Evolutionary conservation across 495 filamentous ascomycete genomes (phyloP), one percentile per base, ranked within the genome.

Genomic region (Cercophora newfieldiana): DNA sequence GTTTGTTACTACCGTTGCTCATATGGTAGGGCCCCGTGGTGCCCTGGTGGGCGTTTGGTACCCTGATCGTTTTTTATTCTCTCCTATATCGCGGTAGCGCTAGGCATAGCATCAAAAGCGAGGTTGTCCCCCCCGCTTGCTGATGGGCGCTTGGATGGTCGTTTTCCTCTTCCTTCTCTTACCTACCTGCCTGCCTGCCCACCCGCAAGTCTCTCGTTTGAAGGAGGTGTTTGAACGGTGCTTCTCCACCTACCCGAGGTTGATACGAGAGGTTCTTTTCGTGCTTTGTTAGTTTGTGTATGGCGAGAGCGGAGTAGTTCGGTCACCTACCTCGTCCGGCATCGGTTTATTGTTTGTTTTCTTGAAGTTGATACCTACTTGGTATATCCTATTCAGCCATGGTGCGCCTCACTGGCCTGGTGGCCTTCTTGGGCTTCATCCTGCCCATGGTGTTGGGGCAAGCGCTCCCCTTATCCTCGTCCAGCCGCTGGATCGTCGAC

Each of bases 401-500:
- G 59, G 47, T 26, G 7, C 60, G 47, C 60, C 49, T 63, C 60
- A 33, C 14, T 25, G 1, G 18, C 26, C 48, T 63, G 25, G 24
- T 63, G 22, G 24, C n/a, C 47, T 14, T 51, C 21, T 47, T 75
- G 3, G 63, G 58, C 59, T 44, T 75, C 60, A 66, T 74, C 44
- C 56, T 72, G 59, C 72, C 75, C 30, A 53, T 75, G 51, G 57
- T 66, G 10, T 22, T 22, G 19, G 44, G 66, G 65, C 57, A 50
- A 28, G 55, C 76, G 33, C 73, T 80, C 0, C 82, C 82, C 19
- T 75, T 84, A 21, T 69, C 65, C 57, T 76, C 82, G 19, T 80
- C 82, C 21, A 75, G 74, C 56, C 77, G 82, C 37, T 85, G 80
- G 80, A 85, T 85, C 66, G 70, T 83, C 31, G 80, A 84, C 71